Evolutionary conservation across 1,139 yeast species (phyloP).

Genomic region (Nakaseomyces bracarensis): DNA sequence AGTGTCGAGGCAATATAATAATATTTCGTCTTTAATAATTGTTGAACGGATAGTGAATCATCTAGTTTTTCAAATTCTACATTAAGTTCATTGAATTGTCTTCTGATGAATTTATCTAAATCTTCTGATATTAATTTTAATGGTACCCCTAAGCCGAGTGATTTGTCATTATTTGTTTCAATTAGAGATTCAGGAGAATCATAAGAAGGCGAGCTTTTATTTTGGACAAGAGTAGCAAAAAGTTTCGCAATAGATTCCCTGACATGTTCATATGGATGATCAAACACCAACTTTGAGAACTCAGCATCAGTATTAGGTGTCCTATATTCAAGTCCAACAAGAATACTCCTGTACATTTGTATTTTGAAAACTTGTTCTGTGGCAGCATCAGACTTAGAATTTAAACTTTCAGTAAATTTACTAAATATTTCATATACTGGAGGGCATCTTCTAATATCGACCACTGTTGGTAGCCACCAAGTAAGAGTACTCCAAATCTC

Average conservation of each 20-base stretch:
- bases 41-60: conserved; percentile 28
- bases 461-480: conserved; percentile 63
- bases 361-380: conserved; percentile 57
- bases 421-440: conserved; percentile 42
- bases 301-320: conserved; percentile 44
- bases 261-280: conserved; percentile 67
- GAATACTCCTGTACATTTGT: conserved; percentile 45
- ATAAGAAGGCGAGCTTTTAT: conserved; percentile 45
- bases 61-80: neutral
- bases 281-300: conserved; percentile 39
- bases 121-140: conserved; percentile 27
- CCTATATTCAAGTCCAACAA: conserved; percentile 53
- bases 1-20: conserved; percentile 34
- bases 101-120: conserved; percentile 29
- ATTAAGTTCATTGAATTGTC: conserved; percentile 32
- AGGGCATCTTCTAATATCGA: conserved; percentile 62
- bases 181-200: conserved; percentile 40
- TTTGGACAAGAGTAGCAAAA: conserved; percentile 48
- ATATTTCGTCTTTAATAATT: conserved; percentile 33
- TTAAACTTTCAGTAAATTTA: conserved; percentile 39
- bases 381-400: conserved; percentile 41
- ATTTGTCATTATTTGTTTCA: conserved; percentile 30
- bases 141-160: conserved; percentile 33
- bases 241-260: conserved; percentile 64
- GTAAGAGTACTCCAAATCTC: conserved; percentile 72